A percentile compares a stretch with the other conserved stretches of the same genome.
Conservation (phyloP, 1,284 basidiomycete genomes). For the Pseudozyma sp. region DNA sequence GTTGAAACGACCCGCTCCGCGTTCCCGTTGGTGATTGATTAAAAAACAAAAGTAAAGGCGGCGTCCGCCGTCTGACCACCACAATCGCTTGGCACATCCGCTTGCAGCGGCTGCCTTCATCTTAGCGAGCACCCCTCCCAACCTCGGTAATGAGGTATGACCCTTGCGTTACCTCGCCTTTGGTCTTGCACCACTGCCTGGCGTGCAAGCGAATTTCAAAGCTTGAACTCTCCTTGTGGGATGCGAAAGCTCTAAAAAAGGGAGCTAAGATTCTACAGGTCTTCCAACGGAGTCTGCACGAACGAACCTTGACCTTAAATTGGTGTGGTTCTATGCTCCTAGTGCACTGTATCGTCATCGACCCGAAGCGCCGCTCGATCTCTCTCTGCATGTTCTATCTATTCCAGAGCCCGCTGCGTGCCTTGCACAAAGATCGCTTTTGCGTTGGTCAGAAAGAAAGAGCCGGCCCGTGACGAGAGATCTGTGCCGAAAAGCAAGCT, state of each 20-base stretch:
- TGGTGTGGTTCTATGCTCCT: no score
- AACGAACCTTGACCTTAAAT: no score
- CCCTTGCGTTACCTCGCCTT: not conserved
- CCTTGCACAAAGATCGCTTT: not conserved
- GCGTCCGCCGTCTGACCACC: constrained; percentile 2
- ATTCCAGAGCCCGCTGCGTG: not conserved
- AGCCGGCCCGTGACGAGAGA: no score
- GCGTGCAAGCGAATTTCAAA: no score
- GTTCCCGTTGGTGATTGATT: constrained; percentile 16
- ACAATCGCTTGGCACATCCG: constrained; percentile 21
- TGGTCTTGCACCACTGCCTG: no score
- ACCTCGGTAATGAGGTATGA: not conserved
- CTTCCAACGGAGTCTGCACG: no score
- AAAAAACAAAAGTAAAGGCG: not conserved
- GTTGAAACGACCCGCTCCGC: not conserved
- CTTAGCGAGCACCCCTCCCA: not conserved
- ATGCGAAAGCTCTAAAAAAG: not conserved
- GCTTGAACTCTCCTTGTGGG: no score
- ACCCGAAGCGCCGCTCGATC: constrained; percentile 7
- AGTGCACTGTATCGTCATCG: not conserved
- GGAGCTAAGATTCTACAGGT: not conserved
- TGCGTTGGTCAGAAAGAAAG: no score
- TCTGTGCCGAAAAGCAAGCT: no score
- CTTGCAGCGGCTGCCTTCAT: constrained; percentile 2
- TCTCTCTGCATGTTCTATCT: constrained; percentile 4